Base-by-base conservation (phyloP, 140 eudicot species). In the Oenanthe javanica region DNA sequence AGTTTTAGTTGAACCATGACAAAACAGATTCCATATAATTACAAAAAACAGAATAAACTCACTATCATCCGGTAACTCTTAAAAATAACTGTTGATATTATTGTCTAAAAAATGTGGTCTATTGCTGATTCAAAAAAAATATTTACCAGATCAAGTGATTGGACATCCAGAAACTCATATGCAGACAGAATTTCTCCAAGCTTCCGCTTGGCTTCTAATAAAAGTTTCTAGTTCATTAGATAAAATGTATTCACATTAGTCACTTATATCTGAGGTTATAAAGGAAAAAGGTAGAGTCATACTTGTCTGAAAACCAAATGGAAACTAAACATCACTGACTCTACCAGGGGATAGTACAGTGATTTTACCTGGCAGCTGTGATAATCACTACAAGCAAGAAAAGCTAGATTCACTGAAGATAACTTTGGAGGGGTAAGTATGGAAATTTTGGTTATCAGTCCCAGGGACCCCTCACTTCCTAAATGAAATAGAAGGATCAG, bases 391-490 rank as follows among this genome's bases (percentile, higher is more conserved):
- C 99, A 95, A 81, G 99, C 97, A 86, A 95, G 94, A 43, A 95
- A 95, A 81, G 97, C 97, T 79, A 93, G 78, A 84, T 95, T 89
- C 42, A 90, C 91, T 1, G 97, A 83, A 76, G 97, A 85, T 81
- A 95, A 80, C 82, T 95, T 91, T 40, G 92, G 93, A 79, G 99
- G 97, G 61, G 99, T 91, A 64, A 92, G 97, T 84, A 95, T 95
- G 16, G 99, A 92, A 79, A 92, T 91, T 86, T 92, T 92, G 64
- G 92, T 92, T 49, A 92, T 84, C 78, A 95, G 83, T 64, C 97
- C 99, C 88, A 95, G 86, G 69, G 99, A 95, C 67, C 99, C 99
- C 86, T 95, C 99, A 86, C 99, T 95, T 82, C 99, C 99, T 95
- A 85, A 47, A 70, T n/a, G 82, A 80, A 42, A 81, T 67, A 81